Evolutionary conservation across 2,329 filamentous ascomycete species (phyloP), one percentile per base, ranked within the genome.

Genomic region (Emergomyces pasteurianus): DNA sequence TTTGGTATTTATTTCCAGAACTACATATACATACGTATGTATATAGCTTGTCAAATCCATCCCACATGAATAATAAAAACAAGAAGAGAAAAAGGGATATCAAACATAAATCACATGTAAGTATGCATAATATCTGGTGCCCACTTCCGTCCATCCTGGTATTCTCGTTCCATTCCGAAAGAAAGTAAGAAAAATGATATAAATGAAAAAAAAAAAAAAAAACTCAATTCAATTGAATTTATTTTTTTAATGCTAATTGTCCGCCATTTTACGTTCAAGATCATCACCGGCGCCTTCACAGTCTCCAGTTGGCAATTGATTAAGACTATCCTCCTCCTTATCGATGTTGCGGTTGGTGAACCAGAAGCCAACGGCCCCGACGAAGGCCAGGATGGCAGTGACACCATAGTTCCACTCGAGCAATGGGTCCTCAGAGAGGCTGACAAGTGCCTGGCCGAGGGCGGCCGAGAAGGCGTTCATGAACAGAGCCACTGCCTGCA

Each of bases 381-480:
- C 58, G 43, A 83, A 80, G 0, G 87, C 81, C 58, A 90, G 77
- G 61, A 83, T 75, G 6, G 86, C 84, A 21, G 88, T 80, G 21
- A 79, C 71, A 9, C 78, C 80, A 73, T 91, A 91, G 75, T 90
- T 89, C 85, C 86, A 89, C 3, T 86, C 81, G 46, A 89, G 77
- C 28, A 87, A 73, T 1, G 87, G 86, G 69, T 89, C 85, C 7
- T 76, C 78, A 0, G 82, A 81, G 1, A 89, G 75, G 0, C 81
- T 77, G 8, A 83, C 81, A 46, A 88, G 80, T 0, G 85, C 86
- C 75, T 89, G 84, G n/a, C 85, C 86, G 57, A 91, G 75, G 42
- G 87, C 87, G 36, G 85, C 79, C 0, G 85, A 84, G 65, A 91
- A 79, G 61, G 87, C 87, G 36, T 79, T 85, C 80, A 84, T 89